Evolutionary conservation across 2,329 filamentous ascomycete genomes (phyloP).

Genomic region (Colletotrichum tamarilloi): DNA sequence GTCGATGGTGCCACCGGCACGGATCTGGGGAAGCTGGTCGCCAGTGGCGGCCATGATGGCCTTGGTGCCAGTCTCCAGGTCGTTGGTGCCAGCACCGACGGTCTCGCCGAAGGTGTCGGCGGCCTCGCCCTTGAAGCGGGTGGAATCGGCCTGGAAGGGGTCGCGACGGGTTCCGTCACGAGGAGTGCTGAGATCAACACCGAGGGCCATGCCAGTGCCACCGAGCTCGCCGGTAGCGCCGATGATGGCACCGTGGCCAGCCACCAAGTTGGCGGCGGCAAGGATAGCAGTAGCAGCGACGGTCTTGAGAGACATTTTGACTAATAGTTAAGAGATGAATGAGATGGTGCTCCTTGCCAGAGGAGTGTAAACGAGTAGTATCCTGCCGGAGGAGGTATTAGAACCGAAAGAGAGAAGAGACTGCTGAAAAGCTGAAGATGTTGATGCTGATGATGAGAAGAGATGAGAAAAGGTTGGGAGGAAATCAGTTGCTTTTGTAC

Average conservation of each 20-base stretch:
- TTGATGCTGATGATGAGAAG: constrained; percentile 25
- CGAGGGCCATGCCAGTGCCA: constrained; percentile 63
- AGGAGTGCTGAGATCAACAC: constrained; percentile 65
- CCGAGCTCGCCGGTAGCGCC: constrained; percentile 67
- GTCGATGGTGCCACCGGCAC: constrained; percentile 63
- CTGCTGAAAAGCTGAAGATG: constrained; percentile 25
- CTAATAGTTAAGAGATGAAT: background rate
- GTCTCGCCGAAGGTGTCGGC: constrained; percentile 69
- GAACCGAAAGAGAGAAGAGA: constrained; percentile 26
- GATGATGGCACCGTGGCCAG: constrained; percentile 71
- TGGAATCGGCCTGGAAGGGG: constrained; percentile 73
- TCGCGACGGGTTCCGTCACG: constrained; percentile 69
- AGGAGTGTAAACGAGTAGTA: constrained; percentile 31
- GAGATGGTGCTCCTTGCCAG: constrained; percentile 31
- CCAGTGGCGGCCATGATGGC: constrained; percentile 69
- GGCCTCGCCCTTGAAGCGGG: constrained; percentile 66
- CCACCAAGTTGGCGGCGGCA: constrained; percentile 64
- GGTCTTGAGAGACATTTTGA: constrained; percentile 46
- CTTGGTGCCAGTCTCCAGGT: constrained; percentile 65
- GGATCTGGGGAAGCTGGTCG: constrained; percentile 67
- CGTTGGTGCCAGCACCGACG: constrained; percentile 65
- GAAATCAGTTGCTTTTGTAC: constrained; percentile 24
- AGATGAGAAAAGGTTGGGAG: constrained; percentile 4
- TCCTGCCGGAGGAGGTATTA: constrained; percentile 33
- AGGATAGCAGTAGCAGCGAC: constrained; percentile 58